Percentiles rank a stretch among this genome's conserved stretches.
phyloP scores from a whole-genome alignment of 176 grass and related monocot genomes.

The Oryza meyeriana region DNA sequence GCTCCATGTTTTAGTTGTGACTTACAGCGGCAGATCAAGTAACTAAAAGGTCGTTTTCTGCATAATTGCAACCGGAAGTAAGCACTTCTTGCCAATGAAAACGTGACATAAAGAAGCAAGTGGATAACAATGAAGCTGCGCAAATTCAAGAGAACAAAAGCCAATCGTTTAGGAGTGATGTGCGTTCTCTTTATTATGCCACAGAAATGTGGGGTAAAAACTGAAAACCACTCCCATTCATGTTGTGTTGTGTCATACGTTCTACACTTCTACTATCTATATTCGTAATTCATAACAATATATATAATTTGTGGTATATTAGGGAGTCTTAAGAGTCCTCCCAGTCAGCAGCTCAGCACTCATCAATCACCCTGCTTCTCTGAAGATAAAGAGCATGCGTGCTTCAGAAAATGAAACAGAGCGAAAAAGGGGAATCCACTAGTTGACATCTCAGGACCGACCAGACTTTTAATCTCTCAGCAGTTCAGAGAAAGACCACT shows the following conservation, averaged over 20 bases:
- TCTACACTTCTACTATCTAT: background rate
- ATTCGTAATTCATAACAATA: background rate
- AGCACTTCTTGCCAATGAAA: background rate
- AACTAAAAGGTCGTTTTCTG: background rate
- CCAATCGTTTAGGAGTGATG: background rate
- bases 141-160: background rate
- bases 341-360: background rate
- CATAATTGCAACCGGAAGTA: background rate
- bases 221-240: background rate
- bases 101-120: background rate
- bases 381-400: background rate
- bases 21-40: background rate
- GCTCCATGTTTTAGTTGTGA: background rate
- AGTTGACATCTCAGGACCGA: slow-evolving; percentile 27
- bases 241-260: background rate
- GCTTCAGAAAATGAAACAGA: background rate
- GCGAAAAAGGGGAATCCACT: background rate
- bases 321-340: background rate
- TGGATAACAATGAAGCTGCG: background rate
- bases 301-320: background rate
- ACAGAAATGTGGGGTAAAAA: background rate
- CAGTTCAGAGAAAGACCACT: background rate
- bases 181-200: background rate
- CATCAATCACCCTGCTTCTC: background rate
- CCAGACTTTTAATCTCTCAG: background rate